Base-by-base conservation (phyloP, 1,284 basidiomycete species). In the Rhodotorula sp. region DNA sequence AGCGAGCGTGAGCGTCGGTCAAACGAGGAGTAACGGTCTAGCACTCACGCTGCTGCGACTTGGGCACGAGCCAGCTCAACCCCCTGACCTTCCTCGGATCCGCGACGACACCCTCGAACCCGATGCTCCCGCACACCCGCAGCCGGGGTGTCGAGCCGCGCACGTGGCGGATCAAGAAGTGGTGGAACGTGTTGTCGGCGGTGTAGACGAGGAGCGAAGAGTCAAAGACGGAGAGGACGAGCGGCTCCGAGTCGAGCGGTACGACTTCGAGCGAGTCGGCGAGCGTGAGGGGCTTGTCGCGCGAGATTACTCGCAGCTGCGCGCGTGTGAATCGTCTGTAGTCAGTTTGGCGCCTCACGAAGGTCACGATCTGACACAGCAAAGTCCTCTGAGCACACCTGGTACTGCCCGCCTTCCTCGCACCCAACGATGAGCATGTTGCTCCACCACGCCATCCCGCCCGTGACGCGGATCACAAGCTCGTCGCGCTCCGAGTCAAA, bases 121-220 rank as follows among this genome's bases (percentile, higher is more conserved):
- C 91, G 79, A 99, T 99, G 78, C 91, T 97, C 19, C 96, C 96
- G 80, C 96, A 98, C 7, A 93, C 82, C 78, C 93, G 90, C 48
- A 99, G 84, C 77, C 89, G 89, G 2, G 71, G 66, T 80, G 97
- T 93, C 5, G 88, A 87, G 63, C 93, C 89, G 21, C 86, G 82
- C 0, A 93, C 93, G 2, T 93, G 91, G 45, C 93, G 86, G 74
- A 99, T 92, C 77, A 98, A 82, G 81, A 92, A 99, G 82, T 99
- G 97, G 77, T 89, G 89, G 61, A 99, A 85, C 44, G 90, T 95
- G 80, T 99, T 99, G 82, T 98, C 95, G n/a, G 89, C 87, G 3
- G 94, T 97, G 82, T 98, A 99, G 23, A 97, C 92, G 60, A 99
- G 86, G n/a, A 99, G 84, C 0, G 93, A 96, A 79, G 96, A 97